Percentiles rank a stretch among this genome's conserved stretches.
Conservation (phyloP, 208 protist genomes). For the Pavlovales sp. region DNA sequence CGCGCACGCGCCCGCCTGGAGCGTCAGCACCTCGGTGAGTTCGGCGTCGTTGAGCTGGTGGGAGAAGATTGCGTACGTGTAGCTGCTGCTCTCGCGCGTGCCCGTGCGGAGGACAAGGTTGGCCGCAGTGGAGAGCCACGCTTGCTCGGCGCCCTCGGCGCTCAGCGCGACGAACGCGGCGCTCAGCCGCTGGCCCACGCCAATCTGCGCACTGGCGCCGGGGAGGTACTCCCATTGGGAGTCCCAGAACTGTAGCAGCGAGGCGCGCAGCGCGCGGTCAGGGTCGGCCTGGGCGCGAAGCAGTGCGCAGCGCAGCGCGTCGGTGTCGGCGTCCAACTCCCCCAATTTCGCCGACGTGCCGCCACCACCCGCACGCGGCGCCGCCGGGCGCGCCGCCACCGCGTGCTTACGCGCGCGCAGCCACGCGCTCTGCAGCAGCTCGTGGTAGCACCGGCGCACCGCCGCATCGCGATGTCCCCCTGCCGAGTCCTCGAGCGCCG, state of each 20-base stretch:
- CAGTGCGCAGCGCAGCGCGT: neutral
- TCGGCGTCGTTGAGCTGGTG: no score
- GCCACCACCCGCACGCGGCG: no score
- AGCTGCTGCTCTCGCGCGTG: no score
- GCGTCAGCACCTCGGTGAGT: no score
- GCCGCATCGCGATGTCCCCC: neutral
- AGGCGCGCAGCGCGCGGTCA: neutral
- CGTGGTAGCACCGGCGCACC: neutral
- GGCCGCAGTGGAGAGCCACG: neutral
- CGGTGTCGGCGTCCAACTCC: neutral
- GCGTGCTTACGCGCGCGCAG: neutral
- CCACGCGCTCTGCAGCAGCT: neutral
- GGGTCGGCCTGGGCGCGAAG: neutral
- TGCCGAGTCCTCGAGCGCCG: neutral
- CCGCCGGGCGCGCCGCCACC: no score
- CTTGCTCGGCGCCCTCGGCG: neutral
- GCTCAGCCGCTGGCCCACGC: neutral
- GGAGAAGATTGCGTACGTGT: no score
- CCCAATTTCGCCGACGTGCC: no score
- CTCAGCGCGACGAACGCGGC: neutral
- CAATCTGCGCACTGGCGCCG: no score
- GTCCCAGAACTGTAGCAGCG: neutral
- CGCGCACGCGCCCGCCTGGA: no score
- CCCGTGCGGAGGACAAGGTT: neutral
- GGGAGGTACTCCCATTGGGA: no score